Conservation (phyloP, 306 rosid species). For the Cyclanthera cordifolia region DNA sequence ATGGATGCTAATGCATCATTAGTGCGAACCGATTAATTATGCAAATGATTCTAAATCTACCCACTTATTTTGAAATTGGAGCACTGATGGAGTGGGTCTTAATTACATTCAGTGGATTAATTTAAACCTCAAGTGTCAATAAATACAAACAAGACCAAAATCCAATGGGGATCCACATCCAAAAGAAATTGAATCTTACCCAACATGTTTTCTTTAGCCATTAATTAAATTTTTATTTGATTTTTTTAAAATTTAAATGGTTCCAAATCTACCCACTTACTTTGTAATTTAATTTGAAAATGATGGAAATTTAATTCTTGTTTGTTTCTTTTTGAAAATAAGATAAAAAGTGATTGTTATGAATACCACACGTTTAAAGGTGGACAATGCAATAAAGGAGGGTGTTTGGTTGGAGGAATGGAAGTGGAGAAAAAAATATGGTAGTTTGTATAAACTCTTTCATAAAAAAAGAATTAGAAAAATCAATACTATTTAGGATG, state of each 20-base stretch:
- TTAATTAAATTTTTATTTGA: neutral
- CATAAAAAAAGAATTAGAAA: too few species aligned
- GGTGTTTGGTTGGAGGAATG: too few species aligned
- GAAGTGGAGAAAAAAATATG: too few species aligned
- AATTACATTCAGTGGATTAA: neutral
- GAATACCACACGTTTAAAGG: too few species aligned
- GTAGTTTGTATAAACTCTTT: too few species aligned
- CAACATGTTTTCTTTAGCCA: neutral
- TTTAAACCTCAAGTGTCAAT: neutral
- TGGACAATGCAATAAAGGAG: too few species aligned
- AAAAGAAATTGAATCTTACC: neutral
- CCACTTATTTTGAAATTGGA: too few species aligned
- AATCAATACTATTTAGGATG: too few species aligned
- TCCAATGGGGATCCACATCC: neutral
- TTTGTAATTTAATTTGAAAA: too few species aligned
- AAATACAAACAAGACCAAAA: neutral
- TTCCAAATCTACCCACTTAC: slow-evolving; percentile 8
- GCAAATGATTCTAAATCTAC: too few species aligned
- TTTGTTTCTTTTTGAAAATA: neutral
- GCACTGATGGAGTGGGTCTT: neutral
- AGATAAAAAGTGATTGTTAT: neutral
- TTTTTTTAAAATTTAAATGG: neutral
- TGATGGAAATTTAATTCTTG: neutral
- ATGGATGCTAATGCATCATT: too few species aligned
- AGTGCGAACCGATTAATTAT: too few species aligned